These are phyloP conservation scores for Arachnopeziza araneosa DNA, from an alignment of 2,329 filamentous ascomycete species.

Conservation along the genomic window DNA sequence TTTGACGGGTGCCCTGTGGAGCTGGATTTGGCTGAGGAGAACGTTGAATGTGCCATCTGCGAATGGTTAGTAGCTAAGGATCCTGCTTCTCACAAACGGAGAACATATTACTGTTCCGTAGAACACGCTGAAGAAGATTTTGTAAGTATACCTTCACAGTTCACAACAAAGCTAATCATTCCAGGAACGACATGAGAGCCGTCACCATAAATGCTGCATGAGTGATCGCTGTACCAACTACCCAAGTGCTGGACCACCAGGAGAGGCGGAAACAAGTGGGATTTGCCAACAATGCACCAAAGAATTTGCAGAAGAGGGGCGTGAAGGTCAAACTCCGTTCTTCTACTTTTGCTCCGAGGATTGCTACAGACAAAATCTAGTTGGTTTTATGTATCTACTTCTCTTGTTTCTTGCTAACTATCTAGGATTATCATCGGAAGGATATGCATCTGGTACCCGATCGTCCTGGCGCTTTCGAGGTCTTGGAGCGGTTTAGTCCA, in stretches of 20 bases:
- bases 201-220: slow-evolving; percentile 22
- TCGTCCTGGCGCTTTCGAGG: not conserved
- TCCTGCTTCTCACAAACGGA: slow-evolving; percentile 10
- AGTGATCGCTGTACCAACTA: slow-evolving; percentile 17
- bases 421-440: not conserved
- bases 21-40: slow-evolving; percentile 21
- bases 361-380: slow-evolving; percentile 23
- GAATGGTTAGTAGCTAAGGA: slow-evolving; percentile 24
- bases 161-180: not conserved
- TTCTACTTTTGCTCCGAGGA: slow-evolving; percentile 23
- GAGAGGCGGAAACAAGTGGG: slow-evolving; percentile 12
- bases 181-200: slow-evolving; percentile 21
- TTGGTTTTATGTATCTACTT: slow-evolving; percentile 4
- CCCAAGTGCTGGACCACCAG: slow-evolving; percentile 14
- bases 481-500: slow-evolving; percentile 1
- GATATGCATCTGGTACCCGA: not conserved
- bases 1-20: slow-evolving; percentile 19
- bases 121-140: slow-evolving; percentile 26
- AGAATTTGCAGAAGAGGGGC: slow-evolving; percentile 8
- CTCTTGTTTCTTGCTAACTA: not conserved
- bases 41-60: slow-evolving; percentile 26
- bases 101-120: slow-evolving; percentile 22
- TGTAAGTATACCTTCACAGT: slow-evolving; percentile 9
- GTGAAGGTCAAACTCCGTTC: slow-evolving; percentile 1
- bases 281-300: slow-evolving; percentile 20